Base-by-base conservation (phyloP, 202 grass and related monocot species). In the Schoenoplectus triqueter region DNA sequence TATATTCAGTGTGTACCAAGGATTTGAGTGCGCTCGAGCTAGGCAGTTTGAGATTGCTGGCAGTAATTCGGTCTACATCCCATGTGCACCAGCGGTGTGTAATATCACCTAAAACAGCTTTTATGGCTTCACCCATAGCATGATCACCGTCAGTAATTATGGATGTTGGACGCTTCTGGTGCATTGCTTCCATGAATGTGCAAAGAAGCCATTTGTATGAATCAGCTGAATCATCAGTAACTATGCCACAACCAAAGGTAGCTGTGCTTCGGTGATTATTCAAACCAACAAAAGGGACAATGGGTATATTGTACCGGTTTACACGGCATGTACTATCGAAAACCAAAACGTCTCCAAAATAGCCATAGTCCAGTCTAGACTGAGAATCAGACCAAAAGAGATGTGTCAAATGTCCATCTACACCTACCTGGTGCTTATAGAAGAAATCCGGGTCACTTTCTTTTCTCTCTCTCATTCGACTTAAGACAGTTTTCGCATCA, bases 111-210 rank as follows among this genome's bases (percentile, higher is more conserved):
- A 88, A 47, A 76, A 78, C 87, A 56, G 17, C 14, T 84, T 40
- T 56, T 74, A 89, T 56, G 62, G 90, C 87, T 14, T 9, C 18
- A 72, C 17, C 15, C 89, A 89, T 69, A 48, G 78, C 85, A 45
- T 31, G 60, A 76, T 78, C 19, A 63, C 40, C 80, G 71, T 88
- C 88, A 3, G 86, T 92, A 64, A 92, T 90, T 82, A 90, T 72
- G 0, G 86, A 88, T 44, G 7, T 82, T 46, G 71, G 84, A 17
- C 1, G 1, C 1, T 80, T 31, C 41, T 51, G 17, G 50, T 7
- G 0, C 49, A 31, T 50, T 42, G 82, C 21, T 64, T 2, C 0
- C 75, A 8, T n/a, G 70, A 76, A 87, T 10, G 86, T 51, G 13
- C 64, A 75, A 17, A 90, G 39, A 7, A 92, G 40, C 86, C 83